These are phyloP conservation scores for Populus nigra DNA, from an alignment of 345 rosid species.

Conservation along the genomic window DNA sequence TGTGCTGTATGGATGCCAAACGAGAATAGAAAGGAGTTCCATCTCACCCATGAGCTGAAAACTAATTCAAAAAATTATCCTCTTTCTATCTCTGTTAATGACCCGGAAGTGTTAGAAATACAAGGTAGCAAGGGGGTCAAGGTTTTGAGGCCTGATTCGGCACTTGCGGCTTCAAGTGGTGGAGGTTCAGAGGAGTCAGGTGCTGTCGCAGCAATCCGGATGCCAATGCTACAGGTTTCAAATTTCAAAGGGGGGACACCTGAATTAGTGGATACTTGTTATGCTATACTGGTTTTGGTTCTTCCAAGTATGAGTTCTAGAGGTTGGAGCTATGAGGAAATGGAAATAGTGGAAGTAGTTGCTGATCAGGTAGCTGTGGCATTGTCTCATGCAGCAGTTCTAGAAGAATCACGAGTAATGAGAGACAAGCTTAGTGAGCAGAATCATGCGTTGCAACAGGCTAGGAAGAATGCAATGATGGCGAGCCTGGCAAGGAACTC, in stretches of 20 bases:
- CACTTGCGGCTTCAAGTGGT: conserved; percentile 66
- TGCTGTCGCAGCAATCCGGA: conserved; percentile 78
- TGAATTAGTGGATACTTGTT: conserved; percentile 59
- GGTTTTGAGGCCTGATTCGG: conserved; percentile 56
- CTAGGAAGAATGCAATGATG: conserved; percentile 85
- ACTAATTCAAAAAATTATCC: conserved; percentile 35
- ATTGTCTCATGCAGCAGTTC: conserved; percentile 91
- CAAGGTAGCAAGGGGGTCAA: conserved; percentile 60
- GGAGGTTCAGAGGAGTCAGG: conserved; percentile 59
- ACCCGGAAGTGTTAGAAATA: conserved; percentile 64
- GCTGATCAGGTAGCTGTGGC: conserved; percentile 99
- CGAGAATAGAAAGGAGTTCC: conserved; percentile 61
- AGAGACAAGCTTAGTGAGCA: conserved; percentile 75
- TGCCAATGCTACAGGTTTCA: conserved; percentile 84
- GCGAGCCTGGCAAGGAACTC: conserved; percentile 87
- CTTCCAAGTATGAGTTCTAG: conserved; percentile 54
- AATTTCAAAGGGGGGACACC: conserved; percentile 97
- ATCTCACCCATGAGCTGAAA: conserved; percentile 70
- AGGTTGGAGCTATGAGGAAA: conserved; percentile 62
- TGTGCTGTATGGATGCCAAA: conserved; percentile 98
- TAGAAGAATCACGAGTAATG: conserved; percentile 88
- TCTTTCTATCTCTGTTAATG: conserved; percentile 43
- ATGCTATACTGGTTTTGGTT: conserved; percentile 81
- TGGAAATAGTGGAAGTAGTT: conserved; percentile 89
- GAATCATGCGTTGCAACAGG: conserved; percentile 72